Conservation (phyloP, 2,329 filamentous ascomycete genomes). For the Tolypocladium guangdongense region DNA sequence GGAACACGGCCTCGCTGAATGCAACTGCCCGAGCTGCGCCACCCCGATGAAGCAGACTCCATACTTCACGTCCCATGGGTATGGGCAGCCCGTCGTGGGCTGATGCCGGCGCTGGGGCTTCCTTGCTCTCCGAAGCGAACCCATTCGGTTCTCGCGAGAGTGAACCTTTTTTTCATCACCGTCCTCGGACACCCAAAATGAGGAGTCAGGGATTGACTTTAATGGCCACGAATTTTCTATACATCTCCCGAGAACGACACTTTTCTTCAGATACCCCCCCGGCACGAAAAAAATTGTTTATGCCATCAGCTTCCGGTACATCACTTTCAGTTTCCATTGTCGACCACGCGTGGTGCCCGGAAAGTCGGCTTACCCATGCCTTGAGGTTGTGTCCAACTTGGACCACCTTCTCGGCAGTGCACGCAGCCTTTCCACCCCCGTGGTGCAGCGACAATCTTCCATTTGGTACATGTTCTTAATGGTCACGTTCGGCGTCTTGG, state of each 20-base stretch:
- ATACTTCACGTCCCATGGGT: constrained; percentile 38
- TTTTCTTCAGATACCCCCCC: constrained; percentile 28
- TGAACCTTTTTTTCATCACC: neutral
- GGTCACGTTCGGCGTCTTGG: constrained; percentile 17
- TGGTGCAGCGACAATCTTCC: constrained; percentile 1
- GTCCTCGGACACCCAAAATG: constrained; percentile 3
- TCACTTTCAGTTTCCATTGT: constrained; percentile 6
- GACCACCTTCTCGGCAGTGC: neutral
- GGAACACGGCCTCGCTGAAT: constrained; percentile 40
- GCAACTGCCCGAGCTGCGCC: constrained; percentile 36
- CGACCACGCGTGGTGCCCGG: neutral
- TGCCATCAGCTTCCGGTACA: constrained; percentile 13
- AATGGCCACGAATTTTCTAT: constrained; percentile 22
- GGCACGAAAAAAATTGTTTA: constrained; percentile 25
- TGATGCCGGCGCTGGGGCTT: constrained; percentile 16
- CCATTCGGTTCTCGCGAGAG: neutral
- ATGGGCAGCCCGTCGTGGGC: constrained; percentile 45
- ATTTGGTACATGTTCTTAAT: constrained; percentile 22
- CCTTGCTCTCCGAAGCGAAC: neutral
- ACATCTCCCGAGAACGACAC: constrained; percentile 21
- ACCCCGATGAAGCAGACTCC: constrained; percentile 32
- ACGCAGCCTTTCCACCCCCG: neutral
- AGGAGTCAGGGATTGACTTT: constrained; percentile 10
- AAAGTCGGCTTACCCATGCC: neutral
- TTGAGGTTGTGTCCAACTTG: neutral